These are phyloP conservation scores for Myriangium duriaei DNA, from an alignment of 2,329 filamentous ascomycete genomes.

Conservation along the genomic window DNA sequence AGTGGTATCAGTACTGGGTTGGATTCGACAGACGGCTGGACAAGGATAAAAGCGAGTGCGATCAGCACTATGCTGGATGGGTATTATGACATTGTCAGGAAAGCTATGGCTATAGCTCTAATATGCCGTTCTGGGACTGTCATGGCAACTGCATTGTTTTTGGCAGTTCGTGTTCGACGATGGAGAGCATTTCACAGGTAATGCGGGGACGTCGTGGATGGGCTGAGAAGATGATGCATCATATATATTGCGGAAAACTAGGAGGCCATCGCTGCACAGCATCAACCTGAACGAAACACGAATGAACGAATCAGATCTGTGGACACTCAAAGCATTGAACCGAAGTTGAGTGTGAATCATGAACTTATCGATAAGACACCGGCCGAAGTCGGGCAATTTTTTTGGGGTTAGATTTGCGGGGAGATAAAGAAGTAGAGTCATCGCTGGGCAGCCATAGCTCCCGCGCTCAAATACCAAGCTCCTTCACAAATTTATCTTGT, in stretches of 20 bases:
- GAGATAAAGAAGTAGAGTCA: background rate
- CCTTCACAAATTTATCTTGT: background rate
- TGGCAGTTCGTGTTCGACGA: too few species aligned
- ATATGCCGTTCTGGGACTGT: constrained; percentile 25
- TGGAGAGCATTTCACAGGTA: too few species aligned
- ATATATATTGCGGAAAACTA: too few species aligned
- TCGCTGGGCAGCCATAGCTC: too few species aligned
- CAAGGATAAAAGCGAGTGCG: constrained; percentile 17
- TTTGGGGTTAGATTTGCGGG: background rate
- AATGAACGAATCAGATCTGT: too few species aligned
- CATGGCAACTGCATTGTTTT: background rate
- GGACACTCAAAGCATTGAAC: too few species aligned
- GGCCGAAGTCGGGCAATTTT: background rate
- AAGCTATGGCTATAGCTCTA: constrained; percentile 33
- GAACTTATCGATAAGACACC: background rate
- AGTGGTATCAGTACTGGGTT: constrained; percentile 7
- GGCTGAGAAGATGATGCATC: too few species aligned
- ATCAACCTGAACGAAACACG: too few species aligned
- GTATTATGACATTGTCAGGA: constrained; percentile 39
- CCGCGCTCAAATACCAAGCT: too few species aligned
- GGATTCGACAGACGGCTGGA: constrained; percentile 4
- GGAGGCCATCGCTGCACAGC: too few species aligned
- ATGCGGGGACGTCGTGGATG: too few species aligned
- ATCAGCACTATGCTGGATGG: constrained; percentile 40
- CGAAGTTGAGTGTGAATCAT: too few species aligned